Evolutionary conservation across 257 asterid genomes (phyloP).

Genomic region (Solanum etuberosum): DNA sequence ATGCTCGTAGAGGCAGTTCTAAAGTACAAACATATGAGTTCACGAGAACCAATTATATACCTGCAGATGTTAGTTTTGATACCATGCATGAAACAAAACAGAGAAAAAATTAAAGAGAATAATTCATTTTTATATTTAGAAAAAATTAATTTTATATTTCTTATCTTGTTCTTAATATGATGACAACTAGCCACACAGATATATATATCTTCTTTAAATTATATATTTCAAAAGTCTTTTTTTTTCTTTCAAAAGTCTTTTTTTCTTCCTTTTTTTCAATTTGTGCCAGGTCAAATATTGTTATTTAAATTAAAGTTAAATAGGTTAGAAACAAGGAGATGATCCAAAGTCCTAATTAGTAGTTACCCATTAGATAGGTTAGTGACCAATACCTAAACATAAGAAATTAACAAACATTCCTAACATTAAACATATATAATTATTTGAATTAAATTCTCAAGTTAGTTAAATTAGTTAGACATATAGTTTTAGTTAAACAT

Average conservation of each 20-base stretch:
- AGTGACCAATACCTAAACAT: neutral
- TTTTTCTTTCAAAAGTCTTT: neutral
- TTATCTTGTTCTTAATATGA: neutral
- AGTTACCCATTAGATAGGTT: neutral
- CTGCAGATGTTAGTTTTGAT: too few species aligned
- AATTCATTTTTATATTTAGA: too few species aligned
- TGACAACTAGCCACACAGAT: neutral
- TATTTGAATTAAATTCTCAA: neutral
- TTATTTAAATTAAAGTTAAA: neutral
- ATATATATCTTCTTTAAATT: neutral
- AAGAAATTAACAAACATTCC: neutral
- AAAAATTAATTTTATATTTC: too few species aligned
- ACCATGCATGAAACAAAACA: too few species aligned
- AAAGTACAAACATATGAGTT: too few species aligned
- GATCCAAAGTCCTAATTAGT: neutral
- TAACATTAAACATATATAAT: neutral
- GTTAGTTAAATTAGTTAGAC: neutral
- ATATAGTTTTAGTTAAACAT: neutral
- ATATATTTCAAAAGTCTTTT: neutral
- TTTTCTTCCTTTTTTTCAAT: neutral
- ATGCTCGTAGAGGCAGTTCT: too few species aligned
- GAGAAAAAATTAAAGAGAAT: too few species aligned
- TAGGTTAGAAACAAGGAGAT: neutral
- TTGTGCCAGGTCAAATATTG: neutral
- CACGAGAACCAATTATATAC: too few species aligned